phyloP scores from a whole-genome alignment of 192 early-diverging fungal species.

The Rhizoclosmatium globosum region DNA sequence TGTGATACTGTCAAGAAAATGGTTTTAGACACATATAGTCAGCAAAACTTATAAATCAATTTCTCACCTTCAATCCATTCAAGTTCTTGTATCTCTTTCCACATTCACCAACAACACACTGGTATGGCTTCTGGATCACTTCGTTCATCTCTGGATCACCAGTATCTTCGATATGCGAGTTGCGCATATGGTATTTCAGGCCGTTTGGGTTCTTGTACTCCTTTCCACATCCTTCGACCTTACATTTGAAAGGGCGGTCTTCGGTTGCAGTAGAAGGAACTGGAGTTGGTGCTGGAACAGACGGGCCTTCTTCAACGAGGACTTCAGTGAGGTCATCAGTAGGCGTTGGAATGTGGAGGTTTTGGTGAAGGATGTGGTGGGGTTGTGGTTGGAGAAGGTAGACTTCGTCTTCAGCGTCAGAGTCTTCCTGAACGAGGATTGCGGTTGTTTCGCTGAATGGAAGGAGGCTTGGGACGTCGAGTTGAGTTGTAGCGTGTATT shows the following conservation, averaged over 20 bases:
- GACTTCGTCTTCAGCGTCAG: constrained; percentile 12
- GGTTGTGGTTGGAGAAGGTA: background rate
- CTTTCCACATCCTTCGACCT: constrained; percentile 87
- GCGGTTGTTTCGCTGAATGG: constrained; percentile 10
- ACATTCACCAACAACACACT: constrained; percentile 85
- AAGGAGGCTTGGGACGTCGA: background rate
- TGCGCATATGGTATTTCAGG: constrained; percentile 93
- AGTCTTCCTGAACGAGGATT: background rate
- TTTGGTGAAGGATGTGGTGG: too few relatives aligned
- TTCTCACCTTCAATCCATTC: constrained; percentile 85
- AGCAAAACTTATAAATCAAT: constrained; percentile 26
- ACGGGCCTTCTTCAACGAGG: background rate
- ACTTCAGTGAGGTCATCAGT: background rate
- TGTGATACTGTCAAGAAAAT: constrained; percentile 53
- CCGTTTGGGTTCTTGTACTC: constrained; percentile 99
- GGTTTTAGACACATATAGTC: background rate
- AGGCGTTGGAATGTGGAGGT: too few relatives aligned
- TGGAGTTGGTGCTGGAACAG: background rate
- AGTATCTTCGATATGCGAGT: constrained; percentile 85
- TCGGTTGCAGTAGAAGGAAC: constrained; percentile 29
- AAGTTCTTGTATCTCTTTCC: constrained; percentile 99
- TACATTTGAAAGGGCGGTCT: constrained; percentile 92
- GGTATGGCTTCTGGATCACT: constrained; percentile 67
- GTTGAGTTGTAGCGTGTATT: background rate
- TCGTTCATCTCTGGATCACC: constrained; percentile 69